A percentile compares a stretch with the other conserved stretches of the same genome.
These are phyloP conservation scores for Pyrus hybrid DNA, from an alignment of 331 rosid species.

Conservation along the genomic window DNA sequence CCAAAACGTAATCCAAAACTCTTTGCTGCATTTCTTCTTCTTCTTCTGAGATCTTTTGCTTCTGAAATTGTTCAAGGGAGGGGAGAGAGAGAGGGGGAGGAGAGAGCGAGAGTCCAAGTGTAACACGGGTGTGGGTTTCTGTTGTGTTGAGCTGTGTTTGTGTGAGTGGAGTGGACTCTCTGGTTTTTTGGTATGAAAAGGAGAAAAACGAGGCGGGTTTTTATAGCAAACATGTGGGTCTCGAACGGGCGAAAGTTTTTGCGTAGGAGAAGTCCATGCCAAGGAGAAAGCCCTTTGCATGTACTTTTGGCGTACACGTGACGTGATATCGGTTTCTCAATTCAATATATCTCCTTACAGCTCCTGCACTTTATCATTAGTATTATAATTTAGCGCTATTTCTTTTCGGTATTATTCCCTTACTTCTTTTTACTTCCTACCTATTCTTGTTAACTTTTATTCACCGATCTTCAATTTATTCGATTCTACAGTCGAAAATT, in stretches of 20 bases:
- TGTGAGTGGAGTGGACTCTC: conserved; percentile 6
- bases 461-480: too few species aligned
- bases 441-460: too few species aligned
- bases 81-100: conserved; percentile 4
- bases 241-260: not conserved
- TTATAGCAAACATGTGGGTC: not conserved
- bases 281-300: too few species aligned
- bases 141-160: not conserved
- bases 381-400: too few species aligned
- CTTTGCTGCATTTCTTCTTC: conserved; percentile 45
- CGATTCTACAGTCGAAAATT: fast-evolving
- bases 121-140: conserved; percentile 23
- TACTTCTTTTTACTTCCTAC: too few species aligned
- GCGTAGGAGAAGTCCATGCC: too few species aligned
- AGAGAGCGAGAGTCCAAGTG: conserved; percentile 12
- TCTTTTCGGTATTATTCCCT: too few species aligned
- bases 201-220: not conserved
- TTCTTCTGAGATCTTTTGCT: not conserved
- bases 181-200: not conserved
- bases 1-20: conserved; percentile 42
- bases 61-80: not conserved
- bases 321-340: too few species aligned
- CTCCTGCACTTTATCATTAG: too few species aligned
- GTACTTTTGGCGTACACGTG: too few species aligned
- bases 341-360: too few species aligned